phyloP scores from a whole-genome alignment of 345 rosid species.

The Tarenaya hassleriana region DNA sequence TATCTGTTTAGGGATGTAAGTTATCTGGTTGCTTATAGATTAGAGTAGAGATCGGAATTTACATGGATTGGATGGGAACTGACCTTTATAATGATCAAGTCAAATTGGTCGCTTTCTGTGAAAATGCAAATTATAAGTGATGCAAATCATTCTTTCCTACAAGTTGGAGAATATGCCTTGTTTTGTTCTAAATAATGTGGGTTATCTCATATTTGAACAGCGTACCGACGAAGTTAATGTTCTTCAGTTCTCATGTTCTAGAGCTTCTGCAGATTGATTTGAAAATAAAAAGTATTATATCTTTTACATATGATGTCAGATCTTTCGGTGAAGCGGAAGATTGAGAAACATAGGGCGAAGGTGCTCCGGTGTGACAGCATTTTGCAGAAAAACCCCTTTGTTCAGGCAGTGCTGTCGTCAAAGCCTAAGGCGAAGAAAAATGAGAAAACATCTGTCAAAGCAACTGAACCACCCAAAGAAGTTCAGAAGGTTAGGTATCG shows the following conservation, averaged over 20 bases:
- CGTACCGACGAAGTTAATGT: too few relatives aligned
- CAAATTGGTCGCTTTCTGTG: not conserved
- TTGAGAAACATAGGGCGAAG: slow-evolving; percentile 69
- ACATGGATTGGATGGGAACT: not conserved
- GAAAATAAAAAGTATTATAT: too few relatives aligned
- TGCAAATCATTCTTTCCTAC: too few relatives aligned
- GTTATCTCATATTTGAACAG: too few relatives aligned
- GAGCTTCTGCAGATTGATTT: too few relatives aligned
- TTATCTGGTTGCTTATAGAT: too few relatives aligned
- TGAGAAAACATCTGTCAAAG: slow-evolving; percentile 18
- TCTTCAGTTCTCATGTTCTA: too few relatives aligned
- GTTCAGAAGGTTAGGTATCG: slow-evolving; percentile 34
- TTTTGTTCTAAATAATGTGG: too few relatives aligned
- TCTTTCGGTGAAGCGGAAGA: slow-evolving; percentile 70
- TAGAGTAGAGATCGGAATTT: not conserved
- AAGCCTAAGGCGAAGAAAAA: slow-evolving; percentile 41
- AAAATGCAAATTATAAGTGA: not conserved
- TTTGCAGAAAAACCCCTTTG: slow-evolving; percentile 72
- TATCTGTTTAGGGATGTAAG: not conserved
- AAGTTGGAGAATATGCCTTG: too few relatives aligned
- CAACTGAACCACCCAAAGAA: slow-evolving; percentile 28
- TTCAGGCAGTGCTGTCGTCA: slow-evolving; percentile 57
- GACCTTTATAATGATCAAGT: not conserved
- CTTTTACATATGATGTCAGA: slow-evolving; percentile 31
- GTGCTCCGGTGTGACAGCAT: slow-evolving; percentile 61